Percentiles rank a stretch among this genome's conserved stretches.
phyloP scores from a whole-genome alignment of 1,139 yeast genomes.

The Diutina scorzettiae region DNA sequence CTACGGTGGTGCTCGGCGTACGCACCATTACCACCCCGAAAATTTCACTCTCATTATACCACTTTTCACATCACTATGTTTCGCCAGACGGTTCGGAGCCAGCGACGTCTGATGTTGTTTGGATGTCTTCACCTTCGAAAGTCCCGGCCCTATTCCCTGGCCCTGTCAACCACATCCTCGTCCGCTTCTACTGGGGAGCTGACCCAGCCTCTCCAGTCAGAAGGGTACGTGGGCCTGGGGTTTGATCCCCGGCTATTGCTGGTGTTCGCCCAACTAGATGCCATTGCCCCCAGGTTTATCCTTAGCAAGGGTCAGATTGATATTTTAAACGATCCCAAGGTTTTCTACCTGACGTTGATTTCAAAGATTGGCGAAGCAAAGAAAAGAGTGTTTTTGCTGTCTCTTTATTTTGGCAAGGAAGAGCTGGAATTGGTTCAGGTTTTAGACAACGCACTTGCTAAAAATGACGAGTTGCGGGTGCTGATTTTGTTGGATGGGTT shows the following conservation, averaged over 20 bases:
- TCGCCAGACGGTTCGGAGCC: not conserved
- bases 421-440: conserved; percentile 66
- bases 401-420: conserved; percentile 75
- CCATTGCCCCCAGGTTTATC: conserved; percentile 61
- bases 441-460: conserved; percentile 42
- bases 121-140: not conserved
- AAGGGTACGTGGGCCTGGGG: not conserved
- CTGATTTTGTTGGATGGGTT: conserved; percentile 76
- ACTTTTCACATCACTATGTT: not conserved
- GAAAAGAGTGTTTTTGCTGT: conserved; percentile 62
- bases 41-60: too few species aligned
- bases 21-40: too few species aligned
- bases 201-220: not conserved
- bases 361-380: conserved; percentile 42
- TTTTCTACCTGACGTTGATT: conserved; percentile 56
- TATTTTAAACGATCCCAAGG: conserved; percentile 52
- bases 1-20: too few species aligned
- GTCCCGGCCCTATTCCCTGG: not conserved
- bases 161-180: not conserved
- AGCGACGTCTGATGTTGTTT: conserved; percentile 4
- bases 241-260: conserved; percentile 3
- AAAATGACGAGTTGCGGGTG: conserved; percentile 52
- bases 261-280: conserved; percentile 45
- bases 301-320: conserved; percentile 48
- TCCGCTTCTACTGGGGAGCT: not conserved